Percentiles rank a stretch among this genome's conserved stretches.
phyloP scores from a whole-genome alignment of 129 eudicot species.

The sunflower (Helianthus annuus) region DNA sequence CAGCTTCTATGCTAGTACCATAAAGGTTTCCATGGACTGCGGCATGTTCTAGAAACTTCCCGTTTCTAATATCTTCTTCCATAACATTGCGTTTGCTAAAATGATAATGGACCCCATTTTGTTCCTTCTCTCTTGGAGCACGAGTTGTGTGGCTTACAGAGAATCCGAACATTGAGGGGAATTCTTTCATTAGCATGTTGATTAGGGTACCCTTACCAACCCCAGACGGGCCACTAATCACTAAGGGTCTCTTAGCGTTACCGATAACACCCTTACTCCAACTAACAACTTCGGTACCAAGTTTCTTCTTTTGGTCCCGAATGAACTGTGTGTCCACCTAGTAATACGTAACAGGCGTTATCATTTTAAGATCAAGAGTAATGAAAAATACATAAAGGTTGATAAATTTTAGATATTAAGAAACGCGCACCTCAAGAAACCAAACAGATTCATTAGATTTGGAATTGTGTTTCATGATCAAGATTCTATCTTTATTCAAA shows the following conservation, averaged over 20 bases:
- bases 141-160: conserved; percentile 99
- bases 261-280: conserved; percentile 93
- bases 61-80: conserved; percentile 76
- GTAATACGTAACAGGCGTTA: neutral
- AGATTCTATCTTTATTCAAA: conserved; percentile 59
- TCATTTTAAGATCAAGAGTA: conserved; percentile 17
- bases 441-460: conserved; percentile 58
- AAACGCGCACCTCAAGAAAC: conserved; percentile 86
- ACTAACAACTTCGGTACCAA: conserved; percentile 66
- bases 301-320: conserved; percentile 51
- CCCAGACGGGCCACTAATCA: conserved; percentile 98
- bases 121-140: conserved; percentile 80
- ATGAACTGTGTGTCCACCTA: conserved; percentile 83
- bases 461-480: conserved; percentile 63
- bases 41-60: conserved; percentile 83
- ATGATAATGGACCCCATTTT: conserved; percentile 82
- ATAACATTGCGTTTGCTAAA: conserved; percentile 59
- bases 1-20: conserved; percentile 91
- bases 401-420: neutral
- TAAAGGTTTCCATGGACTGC: conserved; percentile 94
- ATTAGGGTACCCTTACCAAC: conserved; percentile 93
- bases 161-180: conserved; percentile 85
- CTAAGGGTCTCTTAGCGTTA: conserved; percentile 62
- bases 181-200: conserved; percentile 70
- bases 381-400: neutral